Percentiles rank a stretch among this genome's conserved stretches.
Evolutionary conservation across 352 stramenopile genomes (phyloP).

Genomic region (Globisporangium paddicum): DNA sequence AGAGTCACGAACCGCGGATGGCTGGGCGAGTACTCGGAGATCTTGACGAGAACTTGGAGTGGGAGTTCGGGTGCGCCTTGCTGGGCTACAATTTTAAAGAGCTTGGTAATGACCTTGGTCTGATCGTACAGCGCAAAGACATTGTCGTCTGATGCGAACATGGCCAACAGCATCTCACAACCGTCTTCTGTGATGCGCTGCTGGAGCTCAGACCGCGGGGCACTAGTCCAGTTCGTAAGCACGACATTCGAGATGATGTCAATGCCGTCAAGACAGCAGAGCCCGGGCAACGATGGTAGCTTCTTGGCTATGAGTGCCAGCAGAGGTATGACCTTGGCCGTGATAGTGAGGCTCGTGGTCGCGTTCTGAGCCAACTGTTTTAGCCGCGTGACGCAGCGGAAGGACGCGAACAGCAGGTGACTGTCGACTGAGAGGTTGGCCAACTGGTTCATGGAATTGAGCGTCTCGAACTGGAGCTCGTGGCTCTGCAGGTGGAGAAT

Average conservation of each 20-base stretch:
- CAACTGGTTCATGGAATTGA: conserved; percentile 27
- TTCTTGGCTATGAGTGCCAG: conserved; percentile 41
- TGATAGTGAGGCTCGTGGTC: conserved; percentile 16
- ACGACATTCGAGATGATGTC: conserved; percentile 28
- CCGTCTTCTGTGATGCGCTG: conserved; percentile 35
- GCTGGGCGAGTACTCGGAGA: conserved; percentile 29
- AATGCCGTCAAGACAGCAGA: conserved; percentile 42
- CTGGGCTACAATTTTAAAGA: conserved; percentile 41
- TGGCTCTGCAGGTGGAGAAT: conserved; percentile 37
- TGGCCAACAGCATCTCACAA: conserved; percentile 37
- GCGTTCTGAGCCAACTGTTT: neutral
- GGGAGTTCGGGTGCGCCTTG: conserved; percentile 28
- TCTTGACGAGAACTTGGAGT: conserved; percentile 41
- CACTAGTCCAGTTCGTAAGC: conserved; percentile 13
- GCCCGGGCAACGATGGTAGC: conserved; percentile 37
- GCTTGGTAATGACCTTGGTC: conserved; percentile 34
- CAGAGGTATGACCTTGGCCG: conserved; percentile 40
- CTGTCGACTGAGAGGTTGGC: conserved; percentile 16
- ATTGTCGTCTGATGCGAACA: conserved; percentile 42
- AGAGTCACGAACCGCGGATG: conserved; percentile 37
- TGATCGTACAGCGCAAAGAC: conserved; percentile 43
- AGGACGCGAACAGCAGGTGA: conserved; percentile 24
- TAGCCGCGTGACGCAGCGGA: conserved; percentile 20
- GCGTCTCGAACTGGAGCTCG: conserved; percentile 30
- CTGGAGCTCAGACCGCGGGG: conserved; percentile 2